Conservation (phyloP, 2,329 filamentous ascomycete genomes). For the Phaeosphaeriaceae sp. region DNA sequence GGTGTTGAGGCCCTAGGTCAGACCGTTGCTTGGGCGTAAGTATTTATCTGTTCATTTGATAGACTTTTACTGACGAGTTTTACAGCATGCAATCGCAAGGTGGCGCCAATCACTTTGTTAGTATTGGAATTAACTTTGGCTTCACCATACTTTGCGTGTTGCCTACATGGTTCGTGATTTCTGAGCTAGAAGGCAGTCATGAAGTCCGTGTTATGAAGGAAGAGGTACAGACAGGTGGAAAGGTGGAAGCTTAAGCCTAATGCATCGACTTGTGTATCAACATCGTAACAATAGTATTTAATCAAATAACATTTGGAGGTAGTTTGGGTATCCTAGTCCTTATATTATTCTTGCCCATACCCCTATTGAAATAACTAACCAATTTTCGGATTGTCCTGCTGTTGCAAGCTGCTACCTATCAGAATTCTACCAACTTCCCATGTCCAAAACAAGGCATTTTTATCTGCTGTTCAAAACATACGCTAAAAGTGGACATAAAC, state of each 20-base stretch:
- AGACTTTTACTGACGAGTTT: constrained; percentile 12
- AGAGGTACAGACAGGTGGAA: constrained; percentile 12
- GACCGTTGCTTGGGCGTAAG: constrained; percentile 46
- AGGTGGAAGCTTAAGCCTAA: constrained; percentile 6
- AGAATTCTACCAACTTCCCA: no score
- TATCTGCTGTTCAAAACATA: no score
- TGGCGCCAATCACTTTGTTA: constrained; percentile 45
- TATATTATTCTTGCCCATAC: no score
- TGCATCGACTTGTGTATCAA: no score
- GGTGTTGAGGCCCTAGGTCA: constrained; percentile 45
- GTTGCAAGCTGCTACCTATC: no score
- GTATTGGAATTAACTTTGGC: constrained; percentile 46
- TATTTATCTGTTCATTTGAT: neutral
- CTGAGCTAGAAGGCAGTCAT: constrained; percentile 39
- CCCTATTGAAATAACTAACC: no score
- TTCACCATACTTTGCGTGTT: constrained; percentile 38
- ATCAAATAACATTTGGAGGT: no score
- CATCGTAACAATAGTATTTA: no score
- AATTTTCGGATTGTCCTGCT: no score
- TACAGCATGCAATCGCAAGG: constrained; percentile 44
- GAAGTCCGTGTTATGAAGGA: constrained; percentile 34
- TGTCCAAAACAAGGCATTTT: no score
- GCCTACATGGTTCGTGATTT: constrained; percentile 44
- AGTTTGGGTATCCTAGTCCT: no score
- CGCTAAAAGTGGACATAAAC: no score